phyloP scores from a whole-genome alignment of 441 rosid genomes.

The Macaranga tanarius region DNA sequence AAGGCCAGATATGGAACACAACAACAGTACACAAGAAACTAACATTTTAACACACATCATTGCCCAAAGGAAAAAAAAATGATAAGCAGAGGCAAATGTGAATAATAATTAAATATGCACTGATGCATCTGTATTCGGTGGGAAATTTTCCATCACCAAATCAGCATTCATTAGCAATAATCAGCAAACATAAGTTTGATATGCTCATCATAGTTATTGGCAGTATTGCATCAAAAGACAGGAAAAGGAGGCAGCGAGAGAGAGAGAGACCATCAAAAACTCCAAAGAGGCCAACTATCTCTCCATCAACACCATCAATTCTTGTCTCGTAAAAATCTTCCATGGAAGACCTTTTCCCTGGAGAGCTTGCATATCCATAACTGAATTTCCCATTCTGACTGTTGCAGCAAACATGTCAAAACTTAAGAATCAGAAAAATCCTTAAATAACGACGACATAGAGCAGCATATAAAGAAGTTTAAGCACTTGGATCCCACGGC shows the following conservation, averaged over 20 bases:
- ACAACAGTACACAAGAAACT: too few relatives aligned
- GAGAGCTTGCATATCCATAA: slow-evolving; percentile 99
- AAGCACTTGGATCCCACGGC: background rate
- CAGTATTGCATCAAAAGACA: background rate
- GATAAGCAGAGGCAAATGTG: background rate
- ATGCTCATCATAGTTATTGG: background rate
- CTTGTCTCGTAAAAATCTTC: slow-evolving; percentile 97
- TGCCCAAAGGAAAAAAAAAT: background rate
- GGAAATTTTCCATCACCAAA: slow-evolving; percentile 2
- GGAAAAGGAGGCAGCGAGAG: background rate
- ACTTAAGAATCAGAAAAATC: slow-evolving; percentile 16
- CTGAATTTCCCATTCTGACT: slow-evolving; percentile 93
- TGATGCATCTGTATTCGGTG: background rate
- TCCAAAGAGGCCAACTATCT: slow-evolving; percentile 92
- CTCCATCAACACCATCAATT: slow-evolving; percentile 88
- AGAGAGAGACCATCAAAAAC: slow-evolving; percentile 82
- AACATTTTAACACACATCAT: background rate
- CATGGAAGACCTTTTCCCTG: slow-evolving; percentile 96
- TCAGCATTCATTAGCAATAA: background rate
- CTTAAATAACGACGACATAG: slow-evolving; percentile 3
- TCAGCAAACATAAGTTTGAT: background rate
- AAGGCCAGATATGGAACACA: background rate
- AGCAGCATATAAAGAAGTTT: background rate
- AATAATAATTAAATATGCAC: background rate
- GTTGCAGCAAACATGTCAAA: slow-evolving; percentile 34